Conservation (phyloP, 257 asterid species). For the Solanum microdontum region DNA sequence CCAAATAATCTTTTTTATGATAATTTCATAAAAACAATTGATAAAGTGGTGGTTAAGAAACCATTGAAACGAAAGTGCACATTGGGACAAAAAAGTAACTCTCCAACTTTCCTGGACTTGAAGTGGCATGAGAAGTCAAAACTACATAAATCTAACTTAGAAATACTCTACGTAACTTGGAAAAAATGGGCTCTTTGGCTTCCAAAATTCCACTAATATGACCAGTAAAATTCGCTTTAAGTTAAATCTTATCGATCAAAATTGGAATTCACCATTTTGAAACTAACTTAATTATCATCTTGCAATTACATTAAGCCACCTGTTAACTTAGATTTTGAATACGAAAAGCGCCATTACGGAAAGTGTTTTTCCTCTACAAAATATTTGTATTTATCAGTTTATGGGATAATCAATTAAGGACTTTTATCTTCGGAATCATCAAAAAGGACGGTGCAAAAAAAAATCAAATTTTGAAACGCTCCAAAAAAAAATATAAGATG, state of each 20-base stretch:
- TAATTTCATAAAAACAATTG: neutral
- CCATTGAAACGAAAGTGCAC: neutral
- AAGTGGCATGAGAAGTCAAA: neutral
- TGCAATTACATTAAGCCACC: neutral
- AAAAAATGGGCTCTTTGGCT: neutral
- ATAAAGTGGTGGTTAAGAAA: neutral
- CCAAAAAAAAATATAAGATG: neutral
- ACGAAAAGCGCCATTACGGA: neutral
- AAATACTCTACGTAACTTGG: neutral
- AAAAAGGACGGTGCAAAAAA: neutral
- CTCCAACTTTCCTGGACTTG: neutral
- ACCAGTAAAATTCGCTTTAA: neutral
- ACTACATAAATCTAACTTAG: neutral
- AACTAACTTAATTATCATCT: neutral
- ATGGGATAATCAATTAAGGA: neutral
- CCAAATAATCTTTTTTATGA: neutral
- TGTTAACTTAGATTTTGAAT: neutral
- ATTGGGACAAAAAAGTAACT: neutral
- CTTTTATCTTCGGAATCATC: neutral
- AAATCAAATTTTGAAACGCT: neutral
- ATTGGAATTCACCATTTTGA: neutral
- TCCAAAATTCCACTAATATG: neutral
- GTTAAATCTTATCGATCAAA: neutral
- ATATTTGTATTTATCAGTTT: neutral
- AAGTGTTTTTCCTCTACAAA: neutral